Base-by-base conservation (phyloP, 345 rosid species). In the Microcos paniculata region DNA sequence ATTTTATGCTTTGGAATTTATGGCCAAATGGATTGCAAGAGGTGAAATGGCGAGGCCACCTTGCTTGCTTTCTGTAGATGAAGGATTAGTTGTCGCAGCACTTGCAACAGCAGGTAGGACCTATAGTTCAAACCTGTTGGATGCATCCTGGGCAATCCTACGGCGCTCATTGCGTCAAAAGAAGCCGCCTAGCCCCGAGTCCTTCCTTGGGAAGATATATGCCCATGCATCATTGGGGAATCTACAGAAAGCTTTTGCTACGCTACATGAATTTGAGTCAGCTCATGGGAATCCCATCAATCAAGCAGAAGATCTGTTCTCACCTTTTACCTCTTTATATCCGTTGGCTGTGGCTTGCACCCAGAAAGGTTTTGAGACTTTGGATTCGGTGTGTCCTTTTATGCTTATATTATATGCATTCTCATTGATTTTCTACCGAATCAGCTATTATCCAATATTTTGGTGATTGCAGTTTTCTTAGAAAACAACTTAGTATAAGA, bases 21-120 rank as follows among this genome's bases (percentile, higher is more conserved):
- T 93, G 89, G 97, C 88, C 35, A 87, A 79, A 59, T 96, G 90
- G 99, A 90, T 93, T 82, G 85, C 85, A 31, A 80, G 86, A n/a
- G 95, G 95, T 0, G 94, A 96, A 85, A 78, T 66, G 80, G 87
- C 87, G 24, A 84, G 86, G 80, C 95, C 98, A 8, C 62, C 92
- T 38, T 75, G 87, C 73, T 75, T 75, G 35, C 86, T 87, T 56
- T 84, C 97, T 64, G 94, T 86, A 49, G 97, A 93, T 81, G 98
- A 96, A 92, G 98, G 98, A 31, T 76, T 92, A 76, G 76, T 89
- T 38, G 86, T 96, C 23, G 83, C 97, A 10, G 87, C 90, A 57
- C 97, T 96, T 73, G 91, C 87, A 83, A 90, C 94, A 84, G 97
- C 98, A 13, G 94, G 90, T 61, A 89, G 97, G 87, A 92, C 95